Evolutionary conservation across 2,329 filamentous ascomycete species (phyloP).

Genomic region (Leptographium procerum): DNA sequence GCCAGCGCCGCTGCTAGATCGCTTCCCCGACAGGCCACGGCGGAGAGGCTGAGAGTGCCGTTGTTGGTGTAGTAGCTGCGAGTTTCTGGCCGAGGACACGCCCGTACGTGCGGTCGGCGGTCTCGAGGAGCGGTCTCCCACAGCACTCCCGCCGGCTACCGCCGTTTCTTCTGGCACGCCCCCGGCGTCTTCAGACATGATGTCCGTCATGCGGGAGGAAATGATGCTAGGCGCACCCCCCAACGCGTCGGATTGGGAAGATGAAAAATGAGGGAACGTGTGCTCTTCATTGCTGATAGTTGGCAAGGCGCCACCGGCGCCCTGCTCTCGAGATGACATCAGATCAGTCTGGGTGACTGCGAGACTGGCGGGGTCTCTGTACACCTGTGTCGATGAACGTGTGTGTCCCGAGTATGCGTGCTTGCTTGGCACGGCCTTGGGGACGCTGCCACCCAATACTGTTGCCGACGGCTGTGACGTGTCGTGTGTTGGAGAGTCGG

Average conservation of each 20-base stretch:
- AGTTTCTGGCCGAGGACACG: conserved; percentile 34
- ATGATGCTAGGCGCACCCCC: conserved; percentile 44
- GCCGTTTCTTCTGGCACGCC: conserved; percentile 23
- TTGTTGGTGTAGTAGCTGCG: conserved; percentile 22
- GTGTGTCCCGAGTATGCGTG: not conserved
- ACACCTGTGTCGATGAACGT: not conserved
- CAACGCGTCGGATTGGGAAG: conserved; percentile 33
- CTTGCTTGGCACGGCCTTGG: not conserved
- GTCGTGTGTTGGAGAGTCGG: not conserved
- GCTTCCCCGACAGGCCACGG: conserved; percentile 34
- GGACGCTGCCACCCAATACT: not conserved
- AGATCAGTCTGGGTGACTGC: not conserved
- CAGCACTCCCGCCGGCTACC: conserved; percentile 27
- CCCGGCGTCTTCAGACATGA: conserved; percentile 44
- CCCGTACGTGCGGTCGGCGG: conserved; percentile 44
- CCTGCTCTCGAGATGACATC: conserved; percentile 21
- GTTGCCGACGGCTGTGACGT: not conserved
- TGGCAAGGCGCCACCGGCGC: conserved; percentile 24
- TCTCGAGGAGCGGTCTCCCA: conserved; percentile 34
- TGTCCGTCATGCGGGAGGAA: conserved; percentile 61
- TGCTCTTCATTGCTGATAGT: conserved; percentile 20
- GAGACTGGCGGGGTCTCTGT: not conserved
- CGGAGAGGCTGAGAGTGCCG: conserved; percentile 36
- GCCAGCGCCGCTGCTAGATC: conserved; percentile 25
- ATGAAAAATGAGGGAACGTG: conserved; percentile 29